These are phyloP conservation scores for Emericellopsis terricola DNA, from an alignment of 495 filamentous ascomycete species.

Conservation along the genomic window DNA sequence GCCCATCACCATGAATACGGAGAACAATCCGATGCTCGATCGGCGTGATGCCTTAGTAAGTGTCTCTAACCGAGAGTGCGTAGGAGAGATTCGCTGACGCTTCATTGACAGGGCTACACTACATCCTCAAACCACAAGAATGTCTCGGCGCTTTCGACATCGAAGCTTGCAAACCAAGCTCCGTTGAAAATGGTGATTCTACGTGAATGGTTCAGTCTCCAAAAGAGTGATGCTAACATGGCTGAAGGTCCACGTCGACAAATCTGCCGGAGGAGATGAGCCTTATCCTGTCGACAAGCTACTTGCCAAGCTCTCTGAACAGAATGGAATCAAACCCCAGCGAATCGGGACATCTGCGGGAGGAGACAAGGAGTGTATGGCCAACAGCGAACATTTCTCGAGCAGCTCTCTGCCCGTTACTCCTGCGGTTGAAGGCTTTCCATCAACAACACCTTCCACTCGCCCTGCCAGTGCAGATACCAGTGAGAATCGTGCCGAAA, in stretches of 20 bases:
- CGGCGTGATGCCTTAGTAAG: too few species aligned
- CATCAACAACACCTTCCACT: constrained; percentile 22
- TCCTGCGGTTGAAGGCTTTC: constrained; percentile 34
- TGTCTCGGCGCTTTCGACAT: constrained; percentile 22
- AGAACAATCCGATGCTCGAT: too few species aligned
- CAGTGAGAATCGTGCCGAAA: constrained; percentile 10
- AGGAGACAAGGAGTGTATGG: constrained; percentile 20
- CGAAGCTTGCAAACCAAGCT: constrained; percentile 30
- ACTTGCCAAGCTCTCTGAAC: constrained; percentile 49
- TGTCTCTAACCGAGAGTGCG: too few species aligned
- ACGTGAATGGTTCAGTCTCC: too few species aligned
- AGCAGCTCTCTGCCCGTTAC: constrained; percentile 37
- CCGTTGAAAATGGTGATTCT: too few species aligned
- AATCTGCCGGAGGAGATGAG: too few species aligned
- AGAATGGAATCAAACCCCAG: constrained; percentile 36
- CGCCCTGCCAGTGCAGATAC: constrained; percentile 23
- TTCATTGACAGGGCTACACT: too few species aligned
- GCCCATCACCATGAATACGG: too few species aligned
- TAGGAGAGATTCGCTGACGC: too few species aligned
- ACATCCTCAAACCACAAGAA: too few species aligned
- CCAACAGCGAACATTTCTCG: constrained; percentile 27
- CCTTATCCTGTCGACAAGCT: constrained; percentile 37
- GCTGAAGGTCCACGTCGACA: too few species aligned
- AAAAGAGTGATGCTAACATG: too few species aligned
- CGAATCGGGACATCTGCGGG: constrained; percentile 31